Conservation (phyloP, 148 eudicot species). For the Chenopodium berlandieri region DNA sequence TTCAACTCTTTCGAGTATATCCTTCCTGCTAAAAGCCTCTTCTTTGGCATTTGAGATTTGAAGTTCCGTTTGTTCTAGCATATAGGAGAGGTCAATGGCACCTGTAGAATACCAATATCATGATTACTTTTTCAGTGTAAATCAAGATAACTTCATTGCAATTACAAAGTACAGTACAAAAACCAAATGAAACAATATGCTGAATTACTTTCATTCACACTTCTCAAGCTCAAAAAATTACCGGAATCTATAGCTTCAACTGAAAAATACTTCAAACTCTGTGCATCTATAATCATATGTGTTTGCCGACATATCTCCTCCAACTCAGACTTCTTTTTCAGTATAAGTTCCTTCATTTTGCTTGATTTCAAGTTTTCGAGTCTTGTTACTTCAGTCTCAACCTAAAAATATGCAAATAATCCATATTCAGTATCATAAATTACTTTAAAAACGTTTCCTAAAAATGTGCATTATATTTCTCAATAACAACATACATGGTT, state of each 20-base stretch:
- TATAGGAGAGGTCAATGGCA: constrained; percentile 45
- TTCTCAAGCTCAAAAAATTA: constrained; percentile 18
- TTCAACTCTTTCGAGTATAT: constrained; percentile 71
- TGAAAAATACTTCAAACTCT: constrained; percentile 37
- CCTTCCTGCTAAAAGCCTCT: constrained; percentile 83
- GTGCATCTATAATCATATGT: constrained; percentile 53
- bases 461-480: background rate
- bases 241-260: constrained; percentile 76
- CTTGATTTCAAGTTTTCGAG: constrained; percentile 62
- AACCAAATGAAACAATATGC: constrained; percentile 1
- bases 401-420: constrained; percentile 36
- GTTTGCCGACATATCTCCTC: constrained; percentile 73
- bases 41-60: constrained; percentile 71
- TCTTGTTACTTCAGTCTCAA: constrained; percentile 71
- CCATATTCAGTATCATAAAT: background rate
- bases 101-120: constrained; percentile 37
- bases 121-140: background rate
- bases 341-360: constrained; percentile 74
- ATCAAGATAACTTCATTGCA: background rate
- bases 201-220: background rate
- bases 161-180: background rate
- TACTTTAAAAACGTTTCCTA: too few species aligned
- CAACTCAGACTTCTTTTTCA: constrained; percentile 59
- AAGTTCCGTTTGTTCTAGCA: constrained; percentile 64
- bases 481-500: constrained; percentile 37